These are phyloP conservation scores for Leishmania arabica DNA, from an alignment of 208 protist genomes.

Conservation along the genomic window DNA sequence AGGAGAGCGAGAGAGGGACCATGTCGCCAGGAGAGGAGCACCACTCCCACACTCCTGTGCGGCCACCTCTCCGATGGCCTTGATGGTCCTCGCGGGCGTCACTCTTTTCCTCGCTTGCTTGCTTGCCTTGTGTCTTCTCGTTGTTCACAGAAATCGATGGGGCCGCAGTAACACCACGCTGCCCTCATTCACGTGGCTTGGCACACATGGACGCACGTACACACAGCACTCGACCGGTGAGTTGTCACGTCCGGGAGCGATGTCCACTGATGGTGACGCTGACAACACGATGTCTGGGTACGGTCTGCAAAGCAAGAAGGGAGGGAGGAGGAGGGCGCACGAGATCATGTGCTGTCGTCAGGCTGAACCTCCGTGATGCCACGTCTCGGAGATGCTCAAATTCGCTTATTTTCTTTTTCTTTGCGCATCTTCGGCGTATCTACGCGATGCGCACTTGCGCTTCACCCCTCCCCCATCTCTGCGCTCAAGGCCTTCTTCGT, in stretches of 20 bases:
- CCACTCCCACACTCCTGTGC: not conserved
- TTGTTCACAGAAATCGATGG: not conserved
- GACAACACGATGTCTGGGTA: not conserved
- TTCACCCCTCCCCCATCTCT: not conserved
- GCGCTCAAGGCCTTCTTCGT: not conserved
- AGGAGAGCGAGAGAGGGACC: not conserved
- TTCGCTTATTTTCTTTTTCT: not conserved
- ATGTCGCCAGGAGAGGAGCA: not conserved
- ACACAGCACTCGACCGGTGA: not conserved
- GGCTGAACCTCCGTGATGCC: not conserved
- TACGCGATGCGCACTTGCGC: not conserved
- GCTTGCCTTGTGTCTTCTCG: conserved; percentile 1
- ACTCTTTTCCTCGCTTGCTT: not conserved
- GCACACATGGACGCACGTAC: not conserved
- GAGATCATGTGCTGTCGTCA: not conserved
- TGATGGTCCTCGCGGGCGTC: not conserved
- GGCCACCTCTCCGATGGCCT: not conserved
- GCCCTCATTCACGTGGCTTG: not conserved
- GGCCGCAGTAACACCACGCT: not conserved
- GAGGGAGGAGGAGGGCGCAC: not conserved
- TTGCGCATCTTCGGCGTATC: not conserved
- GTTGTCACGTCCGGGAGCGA: not conserved
- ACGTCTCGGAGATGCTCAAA: not conserved
- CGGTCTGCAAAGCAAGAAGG: not conserved
- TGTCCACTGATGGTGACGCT: not conserved